Evolutionary conservation across 306 rosid genomes (phyloP).

Genomic region (Dalbergia cultrata): DNA sequence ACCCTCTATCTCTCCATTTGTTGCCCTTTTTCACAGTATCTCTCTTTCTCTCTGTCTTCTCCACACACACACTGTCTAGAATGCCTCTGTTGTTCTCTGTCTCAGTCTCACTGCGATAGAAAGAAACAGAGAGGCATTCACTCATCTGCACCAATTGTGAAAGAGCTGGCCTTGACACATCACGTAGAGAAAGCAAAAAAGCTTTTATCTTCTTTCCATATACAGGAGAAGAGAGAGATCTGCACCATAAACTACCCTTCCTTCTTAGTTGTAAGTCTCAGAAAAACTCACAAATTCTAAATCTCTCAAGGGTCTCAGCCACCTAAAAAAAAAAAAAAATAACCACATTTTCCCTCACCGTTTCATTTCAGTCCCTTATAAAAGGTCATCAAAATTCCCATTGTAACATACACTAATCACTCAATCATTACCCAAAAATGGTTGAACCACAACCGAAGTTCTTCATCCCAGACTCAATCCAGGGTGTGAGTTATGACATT

Average conservation of each 20-base stretch:
- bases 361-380: constrained; percentile 18
- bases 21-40: constrained; percentile 24
- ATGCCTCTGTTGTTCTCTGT: constrained; percentile 53
- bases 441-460: constrained; percentile 62
- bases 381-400: background rate
- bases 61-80: constrained; percentile 36
- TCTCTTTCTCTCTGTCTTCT: constrained; percentile 17
- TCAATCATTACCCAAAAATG: constrained; percentile 49
- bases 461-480: constrained; percentile 70
- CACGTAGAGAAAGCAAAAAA: background rate
- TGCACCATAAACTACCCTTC: background rate
- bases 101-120: constrained; percentile 45
- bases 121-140: constrained; percentile 46
- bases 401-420: background rate
- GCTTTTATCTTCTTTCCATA: constrained; percentile 11
- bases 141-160: constrained; percentile 41
- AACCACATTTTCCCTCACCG: background rate
- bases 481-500: constrained; percentile 66
- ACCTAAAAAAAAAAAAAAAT: background rate
- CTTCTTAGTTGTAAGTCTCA: background rate
- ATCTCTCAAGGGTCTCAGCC: no score
- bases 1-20: constrained; percentile 43
- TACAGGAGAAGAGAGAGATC: constrained; percentile 42
- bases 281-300: background rate
- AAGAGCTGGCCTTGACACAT: constrained; percentile 3